phyloP scores from a whole-genome alignment of 768 basidiomycete genomes.

The Pulveroboletus sp. region DNA sequence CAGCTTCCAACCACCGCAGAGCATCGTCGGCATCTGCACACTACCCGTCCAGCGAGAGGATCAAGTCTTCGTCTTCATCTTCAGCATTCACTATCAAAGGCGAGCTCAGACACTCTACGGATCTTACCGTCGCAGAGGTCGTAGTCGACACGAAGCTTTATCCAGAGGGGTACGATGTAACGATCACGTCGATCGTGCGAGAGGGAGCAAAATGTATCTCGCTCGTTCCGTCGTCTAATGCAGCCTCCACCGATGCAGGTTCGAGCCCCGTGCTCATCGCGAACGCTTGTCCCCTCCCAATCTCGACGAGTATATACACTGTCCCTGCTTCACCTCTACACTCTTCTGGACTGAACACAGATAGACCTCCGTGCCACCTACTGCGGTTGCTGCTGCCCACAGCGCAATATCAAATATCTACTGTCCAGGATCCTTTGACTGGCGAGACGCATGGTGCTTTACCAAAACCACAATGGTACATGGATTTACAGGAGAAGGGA shows the following conservation, averaged over 20 bases:
- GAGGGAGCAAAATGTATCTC: slow-evolving; percentile 36
- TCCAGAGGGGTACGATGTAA: slow-evolving; percentile 65
- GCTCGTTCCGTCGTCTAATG: slow-evolving; percentile 20
- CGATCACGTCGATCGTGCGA: slow-evolving; percentile 41
- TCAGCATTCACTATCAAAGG: slow-evolving; percentile 61
- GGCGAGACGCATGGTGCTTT: slow-evolving; percentile 58
- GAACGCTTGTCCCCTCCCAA: slow-evolving; percentile 38
- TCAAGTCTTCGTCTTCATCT: slow-evolving; percentile 32
- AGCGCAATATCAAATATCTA: slow-evolving; percentile 70
- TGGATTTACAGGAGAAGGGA: slow-evolving; percentile 55
- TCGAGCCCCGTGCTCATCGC: neutral
- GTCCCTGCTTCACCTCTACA: slow-evolving; percentile 81
- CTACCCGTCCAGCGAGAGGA: slow-evolving; percentile 32
- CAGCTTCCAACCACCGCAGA: slow-evolving; percentile 14
- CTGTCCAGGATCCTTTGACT: slow-evolving; percentile 77
- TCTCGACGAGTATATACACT: slow-evolving; percentile 60
- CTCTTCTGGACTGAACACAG: slow-evolving; percentile 58
- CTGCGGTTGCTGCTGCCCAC: slow-evolving; percentile 78
- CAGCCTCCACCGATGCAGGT: neutral
- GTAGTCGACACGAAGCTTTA: slow-evolving; percentile 80
- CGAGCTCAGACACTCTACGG: slow-evolving; percentile 55
- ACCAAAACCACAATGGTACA: slow-evolving; percentile 68
- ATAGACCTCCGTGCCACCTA: slow-evolving; percentile 61
- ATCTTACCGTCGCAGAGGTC: slow-evolving; percentile 73
- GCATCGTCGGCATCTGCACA: slow-evolving; percentile 25